Conservation (phyloP, 169 alveolate genomes). For the Plasmodium ovale region DNA sequence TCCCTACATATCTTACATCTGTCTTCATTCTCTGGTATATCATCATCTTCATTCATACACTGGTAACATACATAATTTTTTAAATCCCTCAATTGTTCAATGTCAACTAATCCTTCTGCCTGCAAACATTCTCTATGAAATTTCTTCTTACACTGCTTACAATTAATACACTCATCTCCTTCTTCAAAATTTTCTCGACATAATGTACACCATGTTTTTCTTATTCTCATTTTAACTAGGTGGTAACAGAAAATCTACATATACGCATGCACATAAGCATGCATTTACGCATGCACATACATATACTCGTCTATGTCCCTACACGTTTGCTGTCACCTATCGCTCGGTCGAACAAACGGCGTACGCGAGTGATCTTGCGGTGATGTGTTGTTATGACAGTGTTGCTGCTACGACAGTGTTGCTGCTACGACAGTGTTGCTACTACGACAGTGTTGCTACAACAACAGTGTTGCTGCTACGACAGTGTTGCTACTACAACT, state of each 20-base stretch:
- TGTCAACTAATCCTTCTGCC: conserved; percentile 77
- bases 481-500: no score
- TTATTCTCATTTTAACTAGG: conserved; percentile 82
- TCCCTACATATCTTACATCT: conserved; percentile 89
- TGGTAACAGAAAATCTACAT: background rate
- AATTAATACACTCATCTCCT: conserved; percentile 81
- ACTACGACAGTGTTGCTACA: no score
- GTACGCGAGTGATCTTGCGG: no score
- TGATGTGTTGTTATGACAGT: no score
- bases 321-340: background rate
- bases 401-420: no score
- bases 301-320: background rate
- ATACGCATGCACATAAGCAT: conserved; percentile 10
- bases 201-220: conserved; percentile 86
- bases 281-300: background rate
- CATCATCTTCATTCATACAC: conserved; percentile 83
- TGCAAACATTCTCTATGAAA: conserved; percentile 86
- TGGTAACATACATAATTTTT: conserved; percentile 86
- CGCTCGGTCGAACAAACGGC: no score
- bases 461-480: no score
- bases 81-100: conserved; percentile 78
- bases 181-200: conserved; percentile 86
- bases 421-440: no score
- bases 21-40: conserved; percentile 87
- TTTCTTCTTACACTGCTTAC: conserved; percentile 84